Base-by-base conservation (phyloP, 331 rosid genomes). In the Acacia concinna region DNA sequence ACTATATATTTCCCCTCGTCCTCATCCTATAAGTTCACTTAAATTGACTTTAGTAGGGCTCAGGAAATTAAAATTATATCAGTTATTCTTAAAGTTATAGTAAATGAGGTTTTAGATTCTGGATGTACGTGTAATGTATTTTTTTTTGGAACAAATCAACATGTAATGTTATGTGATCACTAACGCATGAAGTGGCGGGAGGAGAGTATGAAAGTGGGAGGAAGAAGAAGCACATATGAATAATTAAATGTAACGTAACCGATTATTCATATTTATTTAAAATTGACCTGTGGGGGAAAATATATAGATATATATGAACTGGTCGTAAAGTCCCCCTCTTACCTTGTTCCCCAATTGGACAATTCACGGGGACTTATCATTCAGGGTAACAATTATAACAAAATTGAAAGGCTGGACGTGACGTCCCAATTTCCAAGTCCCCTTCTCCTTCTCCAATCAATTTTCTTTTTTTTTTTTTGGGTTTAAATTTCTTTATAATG, bases 121-220 rank as follows among this genome's bases (percentile, higher is more conserved):
- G n/a, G 56, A 49, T 20, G 23, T 20, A 1, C 10, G 0, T 49
- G 9, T 4, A 49, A 20, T 20, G 15, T n/a, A n/a, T n/a, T n/a
- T n/a, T n/a, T n/a, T n/a, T n/a, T n/a, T n/a, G n/a, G n/a, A n/a
- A n/a, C n/a, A n/a, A n/a, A n/a, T n/a, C n/a, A n/a, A n/a, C n/a
- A n/a, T n/a, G n/a, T n/a, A n/a, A n/a, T n/a, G n/a, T n/a, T n/a
- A n/a, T n/a, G n/a, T n/a, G n/a, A n/a, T n/a, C 37, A 13, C 10
- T 34, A 32, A 18, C 17, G n/a, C 69, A 64, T 18, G 38, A 32
- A 34, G 46, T 17, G 41, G 77, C 70, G 84, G 79, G 79, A 87
- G 79, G 79, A 87, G 87, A 84, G 74, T 73, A 74, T 73, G 35
- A 68, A 74, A 79, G 87, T 84, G 91, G 89, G 90, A 71, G 86